phyloP scores from a whole-genome alignment of 108 stramenopile species.

The Cyclostephanos tholiformis region DNA sequence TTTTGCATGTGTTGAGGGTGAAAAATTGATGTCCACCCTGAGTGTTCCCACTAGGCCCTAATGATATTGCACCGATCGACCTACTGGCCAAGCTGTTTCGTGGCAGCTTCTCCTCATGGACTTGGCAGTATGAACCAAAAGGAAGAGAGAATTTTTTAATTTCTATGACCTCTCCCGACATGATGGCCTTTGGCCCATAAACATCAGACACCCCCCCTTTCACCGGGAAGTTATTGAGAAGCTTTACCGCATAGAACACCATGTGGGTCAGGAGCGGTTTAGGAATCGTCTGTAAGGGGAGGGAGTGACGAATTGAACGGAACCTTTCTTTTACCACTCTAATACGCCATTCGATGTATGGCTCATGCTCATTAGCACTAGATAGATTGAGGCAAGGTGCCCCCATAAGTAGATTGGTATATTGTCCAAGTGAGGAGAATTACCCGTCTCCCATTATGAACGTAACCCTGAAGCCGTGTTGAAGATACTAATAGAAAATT shows the following conservation, averaged over 20 bases:
- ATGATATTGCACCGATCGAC: too few species aligned
- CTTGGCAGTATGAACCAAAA: conserved; percentile 14
- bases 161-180: conserved; percentile 3
- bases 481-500: background rate
- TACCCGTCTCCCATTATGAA: background rate
- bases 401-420: background rate
- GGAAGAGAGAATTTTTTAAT: background rate
- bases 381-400: background rate
- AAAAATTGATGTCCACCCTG: conserved; percentile 1
- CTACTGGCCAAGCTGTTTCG: background rate
- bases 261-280: conserved; percentile 20
- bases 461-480: background rate
- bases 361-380: background rate
- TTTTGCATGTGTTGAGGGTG: too few species aligned
- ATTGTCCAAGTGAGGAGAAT: background rate
- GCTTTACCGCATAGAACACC: conserved; percentile 18
- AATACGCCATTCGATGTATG: background rate
- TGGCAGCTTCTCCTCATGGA: conserved; percentile 14
- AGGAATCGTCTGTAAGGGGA: conserved; percentile 37
- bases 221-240: conserved; percentile 43
- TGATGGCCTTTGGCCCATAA: conserved; percentile 11
- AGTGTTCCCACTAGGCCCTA: too few species aligned
- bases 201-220: conserved; percentile 25
- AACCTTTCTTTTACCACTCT: conserved; percentile 51
- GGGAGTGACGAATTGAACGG: conserved; percentile 23